These are phyloP conservation scores for Colletotrichum sp. DNA, from an alignment of 2,329 filamentous ascomycete species.

Conservation along the genomic window DNA sequence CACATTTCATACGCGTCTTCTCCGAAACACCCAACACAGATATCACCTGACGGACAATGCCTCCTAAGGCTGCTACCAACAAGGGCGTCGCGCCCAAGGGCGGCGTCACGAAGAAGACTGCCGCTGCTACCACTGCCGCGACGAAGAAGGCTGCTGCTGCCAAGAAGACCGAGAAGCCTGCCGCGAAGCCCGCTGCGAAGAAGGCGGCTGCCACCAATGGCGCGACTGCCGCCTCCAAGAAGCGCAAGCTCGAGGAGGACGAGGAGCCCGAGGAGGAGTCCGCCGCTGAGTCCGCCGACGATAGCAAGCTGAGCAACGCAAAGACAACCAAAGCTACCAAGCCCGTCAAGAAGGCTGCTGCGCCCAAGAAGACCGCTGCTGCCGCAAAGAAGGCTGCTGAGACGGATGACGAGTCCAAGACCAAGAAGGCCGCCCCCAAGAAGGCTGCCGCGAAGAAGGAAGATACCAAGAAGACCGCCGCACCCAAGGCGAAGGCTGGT, in stretches of 20 bases:
- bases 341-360: constrained; percentile 34
- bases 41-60: constrained; percentile 15
- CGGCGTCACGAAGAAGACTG: constrained; percentile 26
- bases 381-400: constrained; percentile 41
- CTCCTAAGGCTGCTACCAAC: constrained; percentile 29
- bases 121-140: constrained; percentile 24
- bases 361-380: constrained; percentile 21
- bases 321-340: constrained; percentile 28
- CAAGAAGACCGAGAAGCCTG: constrained; percentile 26
- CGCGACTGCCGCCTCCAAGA: constrained; percentile 20
- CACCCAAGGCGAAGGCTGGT: constrained; percentile 8
- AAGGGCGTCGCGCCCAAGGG: constrained; percentile 30
- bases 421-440: constrained; percentile 50
- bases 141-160: constrained; percentile 29
- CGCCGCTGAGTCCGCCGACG: not conserved
- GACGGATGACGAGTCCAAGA: constrained; percentile 22
- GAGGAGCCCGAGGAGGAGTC: constrained; percentile 1
- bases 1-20: constrained; percentile 7
- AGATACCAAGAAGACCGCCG: constrained; percentile 10
- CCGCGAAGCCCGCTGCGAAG: constrained; percentile 24
- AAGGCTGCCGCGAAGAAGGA: constrained; percentile 55
- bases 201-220: constrained; percentile 31
- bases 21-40: not conserved
- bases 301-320: not conserved
- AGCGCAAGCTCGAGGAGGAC: constrained; percentile 14